A percentile compares a stretch with the other conserved stretches of the same genome.
Evolutionary conservation across 257 asterid genomes (phyloP).

Genomic region (Penstemon eatonii): DNA sequence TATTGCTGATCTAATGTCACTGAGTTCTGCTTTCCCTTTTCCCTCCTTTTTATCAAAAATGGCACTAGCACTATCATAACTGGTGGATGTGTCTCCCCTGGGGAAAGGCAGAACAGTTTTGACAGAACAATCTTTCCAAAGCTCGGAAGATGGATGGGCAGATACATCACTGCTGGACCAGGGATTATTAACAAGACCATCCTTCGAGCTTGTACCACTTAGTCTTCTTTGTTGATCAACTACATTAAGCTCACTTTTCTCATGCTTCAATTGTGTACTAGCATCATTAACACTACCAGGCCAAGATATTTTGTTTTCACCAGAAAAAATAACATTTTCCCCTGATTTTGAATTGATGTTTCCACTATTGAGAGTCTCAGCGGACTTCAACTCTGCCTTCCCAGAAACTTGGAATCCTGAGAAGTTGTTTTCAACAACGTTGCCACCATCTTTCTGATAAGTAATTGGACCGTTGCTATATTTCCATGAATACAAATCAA

Average conservation of each 20-base stretch:
- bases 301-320: slow-evolving; percentile 60
- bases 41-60: slow-evolving; percentile 57
- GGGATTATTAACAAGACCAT: slow-evolving; percentile 43
- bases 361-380: slow-evolving; percentile 45
- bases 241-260: slow-evolving; percentile 54
- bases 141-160: slow-evolving; percentile 44
- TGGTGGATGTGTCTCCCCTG: slow-evolving; percentile 57
- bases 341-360: slow-evolving; percentile 42
- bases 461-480: slow-evolving; percentile 49
- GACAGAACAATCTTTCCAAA: slow-evolving; percentile 64
- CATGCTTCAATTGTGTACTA: slow-evolving; percentile 40
- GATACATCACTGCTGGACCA: slow-evolving; percentile 55
- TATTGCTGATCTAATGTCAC: slow-evolving; percentile 55
- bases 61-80: slow-evolving; percentile 45
- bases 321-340: slow-evolving; percentile 44
- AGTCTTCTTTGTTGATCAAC: slow-evolving; percentile 44
- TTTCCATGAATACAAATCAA: slow-evolving; percentile 67
- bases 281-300: slow-evolving; percentile 52
- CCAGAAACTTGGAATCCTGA: slow-evolving; percentile 59
- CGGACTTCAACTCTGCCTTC: slow-evolving; percentile 40
- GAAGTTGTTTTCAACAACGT: slow-evolving; percentile 39
- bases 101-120: slow-evolving; percentile 73
- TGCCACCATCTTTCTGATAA: slow-evolving; percentile 48
- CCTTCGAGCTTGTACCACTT: slow-evolving; percentile 44
- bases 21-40: slow-evolving; percentile 54